phyloP scores from a whole-genome alignment of 192 early-diverging fungal species.

The Rhizoclosmatium globosum region DNA sequence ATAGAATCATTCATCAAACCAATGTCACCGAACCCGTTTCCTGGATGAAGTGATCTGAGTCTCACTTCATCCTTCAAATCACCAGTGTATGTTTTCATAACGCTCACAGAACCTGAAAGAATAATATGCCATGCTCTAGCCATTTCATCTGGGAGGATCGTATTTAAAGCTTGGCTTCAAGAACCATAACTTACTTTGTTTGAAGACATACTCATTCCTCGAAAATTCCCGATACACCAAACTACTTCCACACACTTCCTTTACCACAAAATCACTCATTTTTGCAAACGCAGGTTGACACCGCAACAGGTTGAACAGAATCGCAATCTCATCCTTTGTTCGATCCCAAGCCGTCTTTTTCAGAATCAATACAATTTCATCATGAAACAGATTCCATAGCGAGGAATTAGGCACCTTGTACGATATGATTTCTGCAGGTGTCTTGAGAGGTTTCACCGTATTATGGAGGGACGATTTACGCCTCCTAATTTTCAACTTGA shows the following conservation, averaged over 20 bases:
- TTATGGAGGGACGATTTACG: neutral
- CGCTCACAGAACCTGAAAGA: conserved; percentile 8
- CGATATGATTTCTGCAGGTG: conserved; percentile 7
- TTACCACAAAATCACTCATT: conserved; percentile 29
- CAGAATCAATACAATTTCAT: conserved; percentile 25
- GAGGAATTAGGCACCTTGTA: neutral
- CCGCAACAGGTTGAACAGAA: conserved; percentile 28
- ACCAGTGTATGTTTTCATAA: conserved; percentile 23
- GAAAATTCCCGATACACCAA: conserved; percentile 13
- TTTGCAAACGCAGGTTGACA: conserved; percentile 24
- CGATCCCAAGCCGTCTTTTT: conserved; percentile 21
- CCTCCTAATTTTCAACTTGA: neutral
- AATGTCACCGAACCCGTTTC: conserved; percentile 27
- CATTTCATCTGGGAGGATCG: conserved; percentile 12
- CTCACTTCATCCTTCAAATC: neutral
- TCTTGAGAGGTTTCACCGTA: neutral
- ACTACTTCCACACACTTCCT: conserved; percentile 9
- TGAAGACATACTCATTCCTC: neutral
- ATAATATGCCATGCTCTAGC: conserved; percentile 26
- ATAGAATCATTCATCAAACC: conserved; percentile 22
- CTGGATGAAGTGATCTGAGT: conserved; percentile 10
- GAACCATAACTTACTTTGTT: conserved; percentile 17
- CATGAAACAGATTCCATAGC: conserved; percentile 20
- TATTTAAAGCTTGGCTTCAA: neutral
- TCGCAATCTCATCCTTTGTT: neutral